A percentile compares a stretch with the other conserved stretches of the same genome.
Evolutionary conservation across 768 basidiomycete species (phyloP).

Genomic region (Macrolepiota fuliginosa): DNA sequence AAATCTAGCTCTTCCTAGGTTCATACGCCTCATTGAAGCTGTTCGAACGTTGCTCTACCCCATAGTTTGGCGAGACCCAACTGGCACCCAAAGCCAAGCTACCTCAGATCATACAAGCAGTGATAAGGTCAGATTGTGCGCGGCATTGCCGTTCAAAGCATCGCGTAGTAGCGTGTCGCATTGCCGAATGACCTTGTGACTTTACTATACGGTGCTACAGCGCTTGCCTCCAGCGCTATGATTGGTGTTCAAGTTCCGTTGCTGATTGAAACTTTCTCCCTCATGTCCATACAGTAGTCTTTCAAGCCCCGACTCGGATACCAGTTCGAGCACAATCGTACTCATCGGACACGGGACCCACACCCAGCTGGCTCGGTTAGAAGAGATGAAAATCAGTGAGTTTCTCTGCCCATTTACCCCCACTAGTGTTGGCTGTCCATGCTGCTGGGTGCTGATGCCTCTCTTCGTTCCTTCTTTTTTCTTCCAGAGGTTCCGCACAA

Average conservation of each 20-base stretch:
- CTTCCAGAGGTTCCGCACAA: slow-evolving; percentile 70
- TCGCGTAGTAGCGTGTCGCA: background rate
- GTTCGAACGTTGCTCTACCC: slow-evolving; percentile 12
- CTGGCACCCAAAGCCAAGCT: slow-evolving; percentile 63
- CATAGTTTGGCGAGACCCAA: slow-evolving; percentile 78
- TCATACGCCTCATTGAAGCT: background rate
- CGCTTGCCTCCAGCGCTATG: background rate
- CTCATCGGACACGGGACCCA: slow-evolving; percentile 62
- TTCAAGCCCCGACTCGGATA: slow-evolving; percentile 75
- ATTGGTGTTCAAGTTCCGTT: background rate
- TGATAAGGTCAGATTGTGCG: slow-evolving; percentile 52
- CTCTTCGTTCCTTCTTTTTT: background rate
- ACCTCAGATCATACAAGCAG: slow-evolving; percentile 68
- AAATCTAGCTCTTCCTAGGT: slow-evolving; percentile 1
- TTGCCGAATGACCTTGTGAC: background rate
- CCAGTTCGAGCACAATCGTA: slow-evolving; percentile 64
- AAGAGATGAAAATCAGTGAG: slow-evolving; percentile 82
- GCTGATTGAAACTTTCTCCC: background rate
- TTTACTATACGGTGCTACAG: background rate
- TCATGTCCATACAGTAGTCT: slow-evolving; percentile 54
- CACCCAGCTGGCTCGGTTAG: slow-evolving; percentile 57
- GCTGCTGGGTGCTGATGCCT: slow-evolving; percentile 1
- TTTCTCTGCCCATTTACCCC: background rate
- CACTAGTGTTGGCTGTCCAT: background rate
- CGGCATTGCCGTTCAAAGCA: slow-evolving; percentile 14